Evolutionary conservation across 441 rosid species (phyloP), one percentile per base, ranked within the genome.

Genomic region (Macaranga tanarius): DNA sequence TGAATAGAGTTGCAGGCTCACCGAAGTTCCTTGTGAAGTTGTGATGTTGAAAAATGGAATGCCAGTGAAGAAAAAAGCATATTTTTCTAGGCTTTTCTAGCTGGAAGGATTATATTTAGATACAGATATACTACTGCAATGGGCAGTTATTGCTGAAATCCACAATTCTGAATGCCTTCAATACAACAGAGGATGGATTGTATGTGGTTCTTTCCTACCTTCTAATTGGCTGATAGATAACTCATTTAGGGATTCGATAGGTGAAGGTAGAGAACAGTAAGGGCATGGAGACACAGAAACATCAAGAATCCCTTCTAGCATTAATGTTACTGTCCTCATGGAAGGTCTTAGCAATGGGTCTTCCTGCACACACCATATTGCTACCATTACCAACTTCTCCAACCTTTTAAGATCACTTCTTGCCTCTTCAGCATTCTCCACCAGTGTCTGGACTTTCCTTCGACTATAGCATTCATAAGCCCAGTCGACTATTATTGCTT

Each of bases 241-340:
- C 19, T 48, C 17, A 48, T 48, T 48, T 48, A 13, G 19, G 52
- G 52, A 48, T 13, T 48, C 52, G 12, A 48, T 7, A 7, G 45
- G 7, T 42, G 45, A 42, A 42, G 45, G 13, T 1, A 48, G 19
- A 16, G 25, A 51, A 52, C 20, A n/a, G 22, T 31, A 38, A 56
- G 75, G 75, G n/a, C 62, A 55, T 17, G 82, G 79, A 4, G 79
- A 79, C 31, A 70, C 71, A 6, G 82, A 52, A 61, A 79, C 80
- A 23, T 65, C 65, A 20, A 65, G 34, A 0, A 60, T 72, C 7
- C 77, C 77, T 38, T 79, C 75, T 3, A 73, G 77, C 83, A 79
- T 79, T 45, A 58, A 75, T 0, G 70, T 64, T 7, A 66, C 77
- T 23, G 64, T 70, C 69, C 57, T 81, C 80, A 73, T 79, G 1